A percentile compares a stretch with the other conserved stretches of the same genome.
Conservation (phyloP, 2,329 filamentous ascomycete genomes). For the Sporothrix curviconia region DNA sequence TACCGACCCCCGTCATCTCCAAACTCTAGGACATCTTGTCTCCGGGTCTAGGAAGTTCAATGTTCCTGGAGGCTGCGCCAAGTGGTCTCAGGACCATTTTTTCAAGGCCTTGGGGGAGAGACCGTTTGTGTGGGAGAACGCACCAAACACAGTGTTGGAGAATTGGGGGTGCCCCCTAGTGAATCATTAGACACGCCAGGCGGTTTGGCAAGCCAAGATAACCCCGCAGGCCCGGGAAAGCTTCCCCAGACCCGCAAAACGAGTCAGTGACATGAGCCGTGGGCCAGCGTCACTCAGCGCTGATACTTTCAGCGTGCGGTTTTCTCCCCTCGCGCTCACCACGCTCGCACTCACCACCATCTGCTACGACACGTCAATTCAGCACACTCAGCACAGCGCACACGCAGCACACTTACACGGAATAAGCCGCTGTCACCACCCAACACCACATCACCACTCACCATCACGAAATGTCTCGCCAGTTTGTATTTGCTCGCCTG, state of each 20-base stretch:
- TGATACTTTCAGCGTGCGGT: too few relatives aligned
- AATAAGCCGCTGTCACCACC: neutral
- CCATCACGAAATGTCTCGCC: slow-evolving; percentile 1
- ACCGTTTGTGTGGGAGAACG: too few relatives aligned
- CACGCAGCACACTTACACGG: neutral
- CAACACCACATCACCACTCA: too few relatives aligned
- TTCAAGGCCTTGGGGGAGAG: neutral
- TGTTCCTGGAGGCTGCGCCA: neutral
- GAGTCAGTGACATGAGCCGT: neutral
- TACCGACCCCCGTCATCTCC: neutral
- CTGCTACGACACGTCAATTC: neutral
- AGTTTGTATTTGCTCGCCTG: slow-evolving; percentile 6
- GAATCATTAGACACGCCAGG: neutral
- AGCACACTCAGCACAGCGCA: neutral
- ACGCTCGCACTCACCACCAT: too few relatives aligned
- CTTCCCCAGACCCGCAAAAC: slow-evolving; percentile 11
- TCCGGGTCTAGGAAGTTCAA: slow-evolving; percentile 2
- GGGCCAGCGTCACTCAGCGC: too few relatives aligned
- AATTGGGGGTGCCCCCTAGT: too few relatives aligned
- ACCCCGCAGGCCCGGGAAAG: slow-evolving; percentile 8
- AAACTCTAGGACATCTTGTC: neutral
- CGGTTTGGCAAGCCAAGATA: too few relatives aligned
- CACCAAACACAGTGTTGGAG: too few relatives aligned
- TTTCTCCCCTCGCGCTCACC: too few relatives aligned
- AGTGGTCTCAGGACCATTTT: neutral